phyloP scores from a whole-genome alignment of 345 rosid genomes.

The Pelargonium nanum region DNA sequence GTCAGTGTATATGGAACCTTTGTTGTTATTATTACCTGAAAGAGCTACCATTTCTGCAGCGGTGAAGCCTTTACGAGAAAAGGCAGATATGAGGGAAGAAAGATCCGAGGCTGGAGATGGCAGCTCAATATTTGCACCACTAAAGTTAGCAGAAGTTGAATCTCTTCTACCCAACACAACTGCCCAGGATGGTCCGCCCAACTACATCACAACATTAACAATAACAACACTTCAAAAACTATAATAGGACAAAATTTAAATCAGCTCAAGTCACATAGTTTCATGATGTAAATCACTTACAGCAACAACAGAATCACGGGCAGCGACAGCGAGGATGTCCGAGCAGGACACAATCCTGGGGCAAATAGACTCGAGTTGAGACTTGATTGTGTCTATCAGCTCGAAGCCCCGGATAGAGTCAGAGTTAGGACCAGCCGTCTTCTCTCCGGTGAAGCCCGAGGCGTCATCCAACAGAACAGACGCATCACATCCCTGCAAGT shows the following conservation, averaged over 20 bases:
- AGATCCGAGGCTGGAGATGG: slow-evolving; percentile 31
- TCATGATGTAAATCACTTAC: not conserved
- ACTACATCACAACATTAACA: slow-evolving; percentile 8
- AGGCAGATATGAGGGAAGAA: slow-evolving; percentile 25
- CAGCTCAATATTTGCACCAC: slow-evolving; percentile 19
- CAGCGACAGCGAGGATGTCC: slow-evolving; percentile 18
- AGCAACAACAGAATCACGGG: slow-evolving; percentile 12
- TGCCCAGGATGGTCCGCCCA: slow-evolving; percentile 39
- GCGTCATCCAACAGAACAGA: slow-evolving; percentile 17
- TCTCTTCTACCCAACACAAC: slow-evolving; percentile 42
- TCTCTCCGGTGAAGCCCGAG: slow-evolving; percentile 9
- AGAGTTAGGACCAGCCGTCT: slow-evolving; percentile 8
- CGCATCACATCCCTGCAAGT: slow-evolving; percentile 16
- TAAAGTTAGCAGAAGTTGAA: slow-evolving; percentile 28
- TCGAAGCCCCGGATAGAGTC: slow-evolving; percentile 16
- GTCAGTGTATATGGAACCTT: not conserved
- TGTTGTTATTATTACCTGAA: slow-evolving; percentile 18
- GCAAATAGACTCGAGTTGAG: slow-evolving; percentile 15
- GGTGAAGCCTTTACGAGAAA: slow-evolving; percentile 31
- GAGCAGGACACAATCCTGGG: slow-evolving; percentile 20
- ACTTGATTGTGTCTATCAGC: slow-evolving; percentile 13
- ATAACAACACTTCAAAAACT: not conserved
- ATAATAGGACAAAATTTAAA: not conserved
- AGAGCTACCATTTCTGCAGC: slow-evolving; percentile 32
- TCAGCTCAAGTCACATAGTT: not conserved